Evolutionary conservation across 768 basidiomycete species (phyloP), one percentile per base, ranked within the genome.

Genomic region (Tylopilus plumbeoviolaceoides): DNA sequence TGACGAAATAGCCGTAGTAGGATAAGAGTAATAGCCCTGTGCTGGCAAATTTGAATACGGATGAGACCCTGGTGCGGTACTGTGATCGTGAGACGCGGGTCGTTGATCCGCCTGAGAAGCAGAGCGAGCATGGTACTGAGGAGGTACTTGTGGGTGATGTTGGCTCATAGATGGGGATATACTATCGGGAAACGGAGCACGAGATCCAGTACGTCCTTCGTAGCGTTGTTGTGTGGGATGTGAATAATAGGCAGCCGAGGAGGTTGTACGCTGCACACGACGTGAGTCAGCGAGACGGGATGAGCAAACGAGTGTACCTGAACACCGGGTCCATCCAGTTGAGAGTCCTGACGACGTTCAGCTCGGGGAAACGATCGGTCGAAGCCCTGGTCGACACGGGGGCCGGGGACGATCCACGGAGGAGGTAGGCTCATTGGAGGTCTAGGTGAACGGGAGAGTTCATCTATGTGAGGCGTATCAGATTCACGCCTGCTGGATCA

Each of bases 331-430:
- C 68, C 65, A 41, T 63, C 55, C 40, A 66, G 48, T 10, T 53
- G 53, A 56, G 63, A 21, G 48, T 64, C 67, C 42, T 48, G 61
- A 55, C 56, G 63, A 56, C 63, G 51, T 40, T 65, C 60, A 33
- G 57, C 55, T 44, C 64, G 65, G 35, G 61, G 45, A 58, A 50
- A 59, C 10, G 68, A 56, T 52, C 59, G 63, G 39, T 69, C 59
- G 12, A 56, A 54, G 49, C 36, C 61, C 27, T 60, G 62, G 40
- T 62, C 59, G 9, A 28, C 63, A 44, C 77, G 75, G 56, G 78
- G 73, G 44, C 62, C 66, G 44, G 79, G 75, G 70, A 55, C 75
- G 72, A 58, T 76, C 75, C 59, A 82, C 54, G 50, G 76, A 71
- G 59, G 72, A 53, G 43, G 72, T 30, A 70, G 67, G 47, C 73